Conservation (phyloP, 129 eudicot genomes). For the Silybum marianum region DNA sequence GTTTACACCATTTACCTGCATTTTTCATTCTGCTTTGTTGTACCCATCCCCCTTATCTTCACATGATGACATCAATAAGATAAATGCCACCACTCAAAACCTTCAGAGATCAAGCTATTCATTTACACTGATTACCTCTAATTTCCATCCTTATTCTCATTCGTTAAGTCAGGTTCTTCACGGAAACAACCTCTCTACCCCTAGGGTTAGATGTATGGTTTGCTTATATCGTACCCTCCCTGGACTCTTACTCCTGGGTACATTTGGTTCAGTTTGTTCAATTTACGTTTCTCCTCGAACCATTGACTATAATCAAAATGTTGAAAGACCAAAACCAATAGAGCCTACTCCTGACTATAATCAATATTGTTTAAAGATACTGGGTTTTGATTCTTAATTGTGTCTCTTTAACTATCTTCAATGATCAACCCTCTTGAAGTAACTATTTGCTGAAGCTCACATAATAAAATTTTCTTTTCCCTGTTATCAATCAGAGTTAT, state of each 20-base stretch:
- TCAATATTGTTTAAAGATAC: neutral
- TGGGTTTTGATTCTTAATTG: neutral
- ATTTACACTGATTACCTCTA: neutral
- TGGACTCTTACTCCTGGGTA: neutral
- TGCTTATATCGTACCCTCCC: neutral
- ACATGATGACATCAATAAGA: neutral
- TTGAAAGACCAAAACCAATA: neutral
- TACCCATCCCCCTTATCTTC: neutral
- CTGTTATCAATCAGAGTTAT: neutral
- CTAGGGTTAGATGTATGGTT: neutral
- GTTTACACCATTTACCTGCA: slow-evolving; percentile 3
- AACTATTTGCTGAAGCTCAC: neutral
- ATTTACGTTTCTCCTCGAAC: neutral
- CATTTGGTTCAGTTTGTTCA: neutral
- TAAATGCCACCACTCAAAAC: neutral
- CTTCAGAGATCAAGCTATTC: neutral
- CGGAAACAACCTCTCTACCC: neutral
- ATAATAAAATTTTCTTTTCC: neutral
- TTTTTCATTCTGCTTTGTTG: neutral
- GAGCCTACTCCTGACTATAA: neutral
- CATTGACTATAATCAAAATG: neutral
- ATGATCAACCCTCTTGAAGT: neutral
- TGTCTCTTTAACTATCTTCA: neutral
- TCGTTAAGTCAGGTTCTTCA: neutral
- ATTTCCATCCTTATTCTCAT: neutral